These are phyloP conservation scores for Nigrospora oryzae DNA, from an alignment of 2,329 filamentous ascomycete species.

Conservation along the genomic window DNA sequence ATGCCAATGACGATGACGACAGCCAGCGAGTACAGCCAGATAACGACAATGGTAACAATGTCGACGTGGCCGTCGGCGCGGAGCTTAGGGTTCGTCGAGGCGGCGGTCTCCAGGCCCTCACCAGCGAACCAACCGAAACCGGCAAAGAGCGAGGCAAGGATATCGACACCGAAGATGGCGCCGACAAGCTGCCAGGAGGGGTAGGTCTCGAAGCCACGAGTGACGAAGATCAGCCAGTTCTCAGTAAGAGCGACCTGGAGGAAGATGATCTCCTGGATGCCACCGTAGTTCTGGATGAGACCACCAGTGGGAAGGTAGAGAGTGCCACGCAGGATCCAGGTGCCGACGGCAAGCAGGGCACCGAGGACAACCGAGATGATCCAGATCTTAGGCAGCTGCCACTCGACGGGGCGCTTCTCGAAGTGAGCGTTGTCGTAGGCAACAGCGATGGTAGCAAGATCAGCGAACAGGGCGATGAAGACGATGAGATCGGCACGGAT, in stretches of 20 bases:
- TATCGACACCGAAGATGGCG: constrained; percentile 65
- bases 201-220: constrained; percentile 63
- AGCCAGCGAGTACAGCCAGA: constrained; percentile 60
- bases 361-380: constrained; percentile 65
- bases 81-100: constrained; percentile 21
- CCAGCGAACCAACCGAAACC: constrained; percentile 66
- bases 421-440: constrained; percentile 75
- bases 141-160: constrained; percentile 64
- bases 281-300: constrained; percentile 67
- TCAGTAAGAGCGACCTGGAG: constrained; percentile 65
- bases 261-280: constrained; percentile 67
- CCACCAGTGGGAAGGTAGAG: constrained; percentile 63
- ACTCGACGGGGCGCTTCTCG: constrained; percentile 67
- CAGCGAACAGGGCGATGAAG: constrained; percentile 72
- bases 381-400: constrained; percentile 78
- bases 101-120: constrained; percentile 20
- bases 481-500: constrained; percentile 65
- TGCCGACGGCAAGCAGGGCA: constrained; percentile 57
- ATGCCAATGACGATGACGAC: constrained; percentile 56
- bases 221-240: constrained; percentile 76
- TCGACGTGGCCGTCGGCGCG: constrained; percentile 31
- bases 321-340: constrained; percentile 65
- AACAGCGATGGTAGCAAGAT: constrained; percentile 70
- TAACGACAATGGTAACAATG: constrained; percentile 53
- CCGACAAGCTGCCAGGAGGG: constrained; percentile 66